Evolutionary conservation across 2,329 filamentous ascomycete species (phyloP), one percentile per base, ranked within the genome.

Genomic region (Cercospora zeae-maydis): DNA sequence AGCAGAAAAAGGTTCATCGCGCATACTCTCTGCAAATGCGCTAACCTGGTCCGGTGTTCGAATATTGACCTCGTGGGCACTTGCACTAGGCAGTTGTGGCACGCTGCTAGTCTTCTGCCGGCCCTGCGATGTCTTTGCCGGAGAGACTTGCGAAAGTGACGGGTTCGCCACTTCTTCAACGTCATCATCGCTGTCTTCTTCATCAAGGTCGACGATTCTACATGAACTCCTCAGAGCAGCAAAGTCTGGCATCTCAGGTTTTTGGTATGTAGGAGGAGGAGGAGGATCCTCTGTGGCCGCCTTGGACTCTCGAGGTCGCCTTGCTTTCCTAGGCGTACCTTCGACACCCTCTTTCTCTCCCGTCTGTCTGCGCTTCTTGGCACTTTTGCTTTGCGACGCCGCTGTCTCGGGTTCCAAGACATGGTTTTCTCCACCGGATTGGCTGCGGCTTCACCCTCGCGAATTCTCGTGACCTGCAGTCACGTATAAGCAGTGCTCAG

Each of bases 351-450:
- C 31, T 11, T 49, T 59, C 6, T 19, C 27, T 27, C 24, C 24
- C 27, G 47, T 27, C 24, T 51, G 19, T 19, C 39, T 51, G 39
- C 62, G 52, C 33, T 60, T 63, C 34, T 58, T 59, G 8, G 47
- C 34, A 13, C 47, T 8, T 4, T 24, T 37, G 47, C 47, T 51
- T 51, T 31, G 47, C 21, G 47, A 51, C 21, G 47, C 27, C 6
- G 27, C 27, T 10, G 27, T 24, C 11, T 16, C 47, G 21, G 14
- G 3, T 24, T 14, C 39, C n/a, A 19, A 11, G 6, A 3, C 39
- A 45, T 77, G 3, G 67, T 64, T 59, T 78, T 80, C 63, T 79
- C 78, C 11, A 78, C 73, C 3, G 78, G 77, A 63, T 78, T 78
- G 24, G 74, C 78, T 4, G 74, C 75, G 5, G 69, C 68, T 33